A percentile compares a stretch with the other conserved stretches of the same genome.
These are phyloP conservation scores for Trichosporon asahii DNA, from an alignment of 1,284 basidiomycete genomes.

Conservation along the genomic window DNA sequence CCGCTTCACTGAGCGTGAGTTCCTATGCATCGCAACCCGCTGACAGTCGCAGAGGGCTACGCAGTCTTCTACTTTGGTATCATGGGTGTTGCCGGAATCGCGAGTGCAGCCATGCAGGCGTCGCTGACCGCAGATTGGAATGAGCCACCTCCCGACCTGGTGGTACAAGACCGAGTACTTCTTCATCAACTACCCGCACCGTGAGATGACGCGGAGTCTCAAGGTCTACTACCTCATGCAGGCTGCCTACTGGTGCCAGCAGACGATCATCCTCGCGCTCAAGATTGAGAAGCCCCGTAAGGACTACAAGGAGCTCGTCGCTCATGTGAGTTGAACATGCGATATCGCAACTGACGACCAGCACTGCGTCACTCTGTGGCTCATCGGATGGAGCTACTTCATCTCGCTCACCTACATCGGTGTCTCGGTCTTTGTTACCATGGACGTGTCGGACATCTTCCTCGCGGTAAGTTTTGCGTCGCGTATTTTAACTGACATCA, in stretches of 20 bases:
- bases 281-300: conserved; percentile 89
- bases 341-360: conserved; percentile 43
- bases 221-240: conserved; percentile 92
- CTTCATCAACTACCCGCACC: conserved; percentile 84
- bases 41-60: conserved; percentile 61
- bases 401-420: conserved; percentile 81
- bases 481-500: conserved; percentile 38
- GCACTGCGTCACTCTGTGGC: conserved; percentile 93
- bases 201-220: conserved; percentile 78
- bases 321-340: conserved; percentile 49
- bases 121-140: conserved; percentile 62
- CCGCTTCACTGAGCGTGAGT: conserved; percentile 73
- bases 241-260: conserved; percentile 89
- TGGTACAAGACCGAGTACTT: conserved; percentile 83
- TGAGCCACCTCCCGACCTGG: conserved; percentile 79
- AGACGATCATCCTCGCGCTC: conserved; percentile 80
- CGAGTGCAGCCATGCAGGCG: conserved; percentile 52
- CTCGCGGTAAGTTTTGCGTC: conserved; percentile 63
- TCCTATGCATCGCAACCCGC: not conserved
- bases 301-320: conserved; percentile 82
- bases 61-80: conserved; percentile 73
- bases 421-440: conserved; percentile 88
- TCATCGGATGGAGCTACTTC: conserved; percentile 88
- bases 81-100: conserved; percentile 71
- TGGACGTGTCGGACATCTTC: conserved; percentile 92